Conservation (phyloP, 2,329 filamentous ascomycete species). For the Colletotrichum sansevieriae region DNA sequence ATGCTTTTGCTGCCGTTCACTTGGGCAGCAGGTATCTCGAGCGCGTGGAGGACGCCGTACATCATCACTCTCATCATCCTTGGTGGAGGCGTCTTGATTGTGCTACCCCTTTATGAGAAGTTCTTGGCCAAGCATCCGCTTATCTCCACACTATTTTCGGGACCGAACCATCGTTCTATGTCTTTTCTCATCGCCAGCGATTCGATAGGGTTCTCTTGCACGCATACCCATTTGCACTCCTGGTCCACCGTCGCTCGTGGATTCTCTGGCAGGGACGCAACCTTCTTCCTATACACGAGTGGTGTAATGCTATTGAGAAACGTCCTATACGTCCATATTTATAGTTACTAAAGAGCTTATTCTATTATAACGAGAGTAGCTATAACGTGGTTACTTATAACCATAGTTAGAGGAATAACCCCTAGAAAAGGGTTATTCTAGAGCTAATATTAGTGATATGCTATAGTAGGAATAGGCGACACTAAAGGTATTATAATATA, state of each 20-base stretch:
- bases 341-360: too few relatives aligned
- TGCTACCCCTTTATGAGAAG: constrained; percentile 60
- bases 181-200: constrained; percentile 45
- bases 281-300: constrained; percentile 51
- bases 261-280: constrained; percentile 46
- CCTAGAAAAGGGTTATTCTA: too few relatives aligned
- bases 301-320: constrained; percentile 55
- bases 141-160: constrained; percentile 56
- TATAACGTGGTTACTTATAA: too few relatives aligned
- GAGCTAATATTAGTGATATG: too few relatives aligned
- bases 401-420: too few relatives aligned
- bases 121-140: constrained; percentile 62
- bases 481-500: too few relatives aligned
- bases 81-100: constrained; percentile 63
- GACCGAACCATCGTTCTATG: constrained; percentile 45
- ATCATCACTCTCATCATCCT: constrained; percentile 63
- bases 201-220: constrained; percentile 49
- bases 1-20: constrained; percentile 71
- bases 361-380: too few relatives aligned
- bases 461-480: too few relatives aligned
- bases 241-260: constrained; percentile 54
- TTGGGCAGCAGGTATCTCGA: constrained; percentile 56
- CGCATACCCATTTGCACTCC: constrained; percentile 58
- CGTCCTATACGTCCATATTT: too few relatives aligned
- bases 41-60: constrained; percentile 55